phyloP scores from a whole-genome alignment of 805 yeast species.

The Debaryomyces hansenii region DNA sequence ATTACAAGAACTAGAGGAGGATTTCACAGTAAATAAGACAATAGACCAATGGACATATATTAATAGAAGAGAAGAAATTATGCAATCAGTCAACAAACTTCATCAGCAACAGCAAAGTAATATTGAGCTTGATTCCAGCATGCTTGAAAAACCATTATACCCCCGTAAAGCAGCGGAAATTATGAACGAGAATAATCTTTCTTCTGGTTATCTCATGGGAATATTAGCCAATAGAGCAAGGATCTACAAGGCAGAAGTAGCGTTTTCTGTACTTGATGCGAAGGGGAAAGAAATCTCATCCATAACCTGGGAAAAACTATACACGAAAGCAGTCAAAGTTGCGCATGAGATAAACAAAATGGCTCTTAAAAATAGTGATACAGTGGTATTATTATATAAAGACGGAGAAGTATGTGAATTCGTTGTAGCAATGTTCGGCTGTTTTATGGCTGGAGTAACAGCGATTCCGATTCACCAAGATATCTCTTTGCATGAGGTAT shows the following conservation, averaged over 20 bases:
- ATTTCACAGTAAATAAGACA: constrained; percentile 37
- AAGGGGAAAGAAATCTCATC: constrained; percentile 78
- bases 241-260: constrained; percentile 60
- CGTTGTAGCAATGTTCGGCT: constrained; percentile 82
- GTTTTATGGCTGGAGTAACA: constrained; percentile 89
- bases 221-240: constrained; percentile 73
- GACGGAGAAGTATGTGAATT: constrained; percentile 84
- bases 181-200: constrained; percentile 9
- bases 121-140: constrained; percentile 28
- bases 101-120: constrained; percentile 31
- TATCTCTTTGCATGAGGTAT: constrained; percentile 65
- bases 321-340: constrained; percentile 78
- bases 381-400: constrained; percentile 81
- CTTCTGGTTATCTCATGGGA: constrained; percentile 56
- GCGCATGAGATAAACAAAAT: constrained; percentile 81
- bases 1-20: constrained; percentile 42
- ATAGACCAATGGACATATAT: constrained; percentile 50
- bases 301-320: constrained; percentile 88
- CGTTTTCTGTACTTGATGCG: constrained; percentile 68
- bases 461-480: constrained; percentile 91
- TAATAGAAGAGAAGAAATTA: constrained; percentile 44
- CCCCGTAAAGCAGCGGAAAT: constrained; percentile 48
- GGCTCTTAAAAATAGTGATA: constrained; percentile 74
- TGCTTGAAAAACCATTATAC: constrained; percentile 59
- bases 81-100: constrained; percentile 34